These are phyloP conservation scores for Mycena pura DNA, from an alignment of 768 basidiomycete species.

Conservation along the genomic window DNA sequence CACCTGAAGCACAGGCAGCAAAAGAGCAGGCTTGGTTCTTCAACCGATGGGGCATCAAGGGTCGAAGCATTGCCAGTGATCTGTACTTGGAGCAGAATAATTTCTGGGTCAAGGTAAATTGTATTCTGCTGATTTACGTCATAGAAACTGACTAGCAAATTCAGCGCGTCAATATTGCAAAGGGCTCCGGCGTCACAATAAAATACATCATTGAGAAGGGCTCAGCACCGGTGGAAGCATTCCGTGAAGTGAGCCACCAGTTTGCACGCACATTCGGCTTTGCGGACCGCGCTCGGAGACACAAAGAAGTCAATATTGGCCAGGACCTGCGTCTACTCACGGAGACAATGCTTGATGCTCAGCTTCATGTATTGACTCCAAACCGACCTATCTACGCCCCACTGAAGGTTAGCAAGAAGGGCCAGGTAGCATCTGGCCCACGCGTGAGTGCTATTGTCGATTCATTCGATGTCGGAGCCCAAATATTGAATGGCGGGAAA, in stretches of 20 bases:
- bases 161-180: conserved; percentile 5
- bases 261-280: conserved; percentile 8
- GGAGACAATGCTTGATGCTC: conserved; percentile 9
- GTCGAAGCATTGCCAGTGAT: conserved; percentile 35
- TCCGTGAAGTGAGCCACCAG: conserved; percentile 2
- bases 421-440: neutral
- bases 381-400: neutral
- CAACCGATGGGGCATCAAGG: conserved; percentile 33
- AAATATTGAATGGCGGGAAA: conserved; percentile 28
- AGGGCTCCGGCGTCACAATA: neutral
- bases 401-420: conserved; percentile 7
- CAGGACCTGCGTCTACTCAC: conserved; percentile 24
- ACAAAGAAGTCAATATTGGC: conserved; percentile 30
- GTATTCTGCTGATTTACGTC: too few relatives aligned
- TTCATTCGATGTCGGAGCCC: conserved; percentile 20
- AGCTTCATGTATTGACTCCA: neutral
- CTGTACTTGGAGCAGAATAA: conserved; percentile 41
- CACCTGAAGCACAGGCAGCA: conserved; percentile 13
- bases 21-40: conserved; percentile 36
- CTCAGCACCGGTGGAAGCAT: conserved; percentile 8
- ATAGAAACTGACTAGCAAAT: neutral
- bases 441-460: conserved; percentile 27
- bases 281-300: conserved; percentile 26
- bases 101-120: conserved; percentile 32
- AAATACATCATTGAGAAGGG: conserved; percentile 11